Evolutionary conservation across 169 alveolate genomes (phyloP), one percentile per base, ranked within the genome.

Genomic region (Perkinsus olseni): DNA sequence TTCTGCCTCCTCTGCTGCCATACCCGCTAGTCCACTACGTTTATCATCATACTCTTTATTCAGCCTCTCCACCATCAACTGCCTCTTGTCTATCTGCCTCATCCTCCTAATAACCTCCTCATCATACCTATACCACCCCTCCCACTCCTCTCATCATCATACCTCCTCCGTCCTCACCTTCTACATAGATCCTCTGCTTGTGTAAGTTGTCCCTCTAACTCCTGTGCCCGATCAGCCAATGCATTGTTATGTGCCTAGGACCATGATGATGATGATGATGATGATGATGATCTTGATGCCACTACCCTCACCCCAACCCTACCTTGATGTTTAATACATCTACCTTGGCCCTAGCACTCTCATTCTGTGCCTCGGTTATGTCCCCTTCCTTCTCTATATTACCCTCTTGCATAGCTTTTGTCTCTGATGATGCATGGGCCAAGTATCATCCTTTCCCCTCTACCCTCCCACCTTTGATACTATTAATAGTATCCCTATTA

Each of bases 311-410:
- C 91, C 96, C 97, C 91, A 95, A 96, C 91, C 96, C 95, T 91
- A 97, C 95, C 92, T 96, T 95, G 82, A 97, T 97, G 90, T 96
- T 97, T 39, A 97, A 95, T 91, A 96, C 95, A 95, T 97, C 98
- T 39, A 97, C 97, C 94, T 96, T 96, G 39, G 96, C 98, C 95
- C 98, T 95, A 24, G 97, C 96, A 48, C 96, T 97, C 95, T 97
- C 98, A 96, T 97, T 97, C 0, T 96, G 95, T 24, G 96, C 94
- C 45, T 95, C 95, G 94, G 96, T 97, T 74, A 95, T 96, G 93
- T 97, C 98, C 37, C 96, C 97, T 93, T 94, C 96, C 74, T 96
- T 96, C 91, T 96, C 95, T 37, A 45, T 45, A 45, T 45, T 45
- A 45, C 17, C 17, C 62, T 45, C 62, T 45, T 45, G 24, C 24